Percentiles rank a stretch among this genome's conserved stretches.
Evolutionary conservation across 1,284 basidiomycete genomes (phyloP).

Genomic region (Heterobasidion occidentale): DNA sequence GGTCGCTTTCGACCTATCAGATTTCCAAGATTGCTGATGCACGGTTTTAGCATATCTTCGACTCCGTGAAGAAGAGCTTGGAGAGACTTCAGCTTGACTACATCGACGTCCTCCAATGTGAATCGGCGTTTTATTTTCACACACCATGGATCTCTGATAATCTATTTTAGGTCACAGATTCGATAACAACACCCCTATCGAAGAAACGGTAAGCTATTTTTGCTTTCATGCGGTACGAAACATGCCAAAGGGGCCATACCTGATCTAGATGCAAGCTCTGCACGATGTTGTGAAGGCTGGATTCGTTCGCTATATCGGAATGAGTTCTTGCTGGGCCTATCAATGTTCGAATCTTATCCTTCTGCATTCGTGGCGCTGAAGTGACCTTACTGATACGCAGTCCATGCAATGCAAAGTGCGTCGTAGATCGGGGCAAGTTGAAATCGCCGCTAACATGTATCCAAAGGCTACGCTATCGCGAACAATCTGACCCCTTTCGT

Average conservation of each 20-base stretch:
- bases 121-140: not conserved
- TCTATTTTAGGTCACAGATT: constrained; percentile 1
- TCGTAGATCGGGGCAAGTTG: not conserved
- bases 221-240: not conserved
- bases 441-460: not conserved
- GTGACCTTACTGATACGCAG: not conserved
- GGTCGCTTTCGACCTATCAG: not conserved
- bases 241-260: not conserved
- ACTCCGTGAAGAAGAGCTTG: not conserved
- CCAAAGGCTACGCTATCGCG: constrained; percentile 6
- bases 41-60: not conserved
- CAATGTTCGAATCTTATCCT: constrained; percentile 3
- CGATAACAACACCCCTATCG: constrained; percentile 1
- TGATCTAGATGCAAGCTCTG: constrained; percentile 7
- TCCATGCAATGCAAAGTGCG: constrained; percentile 7
- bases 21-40: not conserved
- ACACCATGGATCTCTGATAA: not conserved
- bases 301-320: constrained; percentile 8
- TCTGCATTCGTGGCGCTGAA: not conserved
- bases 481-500: constrained; percentile 8
- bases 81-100: constrained; percentile 1
- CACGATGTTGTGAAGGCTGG: constrained; percentile 7
- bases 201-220: not conserved
- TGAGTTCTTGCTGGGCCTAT: constrained; percentile 7
- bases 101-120: constrained; percentile 1